phyloP scores from a whole-genome alignment of 805 yeast species.

The Blastobotrys terrestris region DNA sequence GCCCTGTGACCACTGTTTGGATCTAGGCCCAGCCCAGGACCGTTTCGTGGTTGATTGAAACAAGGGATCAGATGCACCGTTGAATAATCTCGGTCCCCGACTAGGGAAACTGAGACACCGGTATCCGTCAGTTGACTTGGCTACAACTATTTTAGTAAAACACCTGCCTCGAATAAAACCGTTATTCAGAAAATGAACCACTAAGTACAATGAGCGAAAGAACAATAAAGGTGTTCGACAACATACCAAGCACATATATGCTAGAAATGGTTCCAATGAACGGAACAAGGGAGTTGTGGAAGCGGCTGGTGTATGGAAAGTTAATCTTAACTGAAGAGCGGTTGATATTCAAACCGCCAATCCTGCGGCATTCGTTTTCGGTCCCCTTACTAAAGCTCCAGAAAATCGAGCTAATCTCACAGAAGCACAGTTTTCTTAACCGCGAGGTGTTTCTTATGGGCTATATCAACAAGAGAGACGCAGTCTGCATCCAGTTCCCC shows the following conservation, averaged over 20 bases:
- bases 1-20: no score
- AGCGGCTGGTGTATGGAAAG: background rate
- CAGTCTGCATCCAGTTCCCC: background rate
- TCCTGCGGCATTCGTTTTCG: background rate
- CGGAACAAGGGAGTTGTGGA: background rate
- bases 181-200: no score
- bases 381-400: background rate
- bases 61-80: background rate
- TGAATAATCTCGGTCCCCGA: background rate
- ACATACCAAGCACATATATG: background rate
- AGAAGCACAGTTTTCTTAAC: background rate
- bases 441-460: background rate
- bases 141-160: background rate
- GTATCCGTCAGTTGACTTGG: background rate
- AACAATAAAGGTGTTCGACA: background rate
- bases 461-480: background rate
- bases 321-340: background rate
- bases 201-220: background rate
- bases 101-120: background rate
- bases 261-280: background rate
- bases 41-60: background rate
- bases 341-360: background rate
- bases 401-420: background rate
- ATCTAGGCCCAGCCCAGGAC: background rate
- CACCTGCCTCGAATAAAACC: no score